phyloP scores from a whole-genome alignment of 306 rosid species.

The Myrica gale region DNA sequence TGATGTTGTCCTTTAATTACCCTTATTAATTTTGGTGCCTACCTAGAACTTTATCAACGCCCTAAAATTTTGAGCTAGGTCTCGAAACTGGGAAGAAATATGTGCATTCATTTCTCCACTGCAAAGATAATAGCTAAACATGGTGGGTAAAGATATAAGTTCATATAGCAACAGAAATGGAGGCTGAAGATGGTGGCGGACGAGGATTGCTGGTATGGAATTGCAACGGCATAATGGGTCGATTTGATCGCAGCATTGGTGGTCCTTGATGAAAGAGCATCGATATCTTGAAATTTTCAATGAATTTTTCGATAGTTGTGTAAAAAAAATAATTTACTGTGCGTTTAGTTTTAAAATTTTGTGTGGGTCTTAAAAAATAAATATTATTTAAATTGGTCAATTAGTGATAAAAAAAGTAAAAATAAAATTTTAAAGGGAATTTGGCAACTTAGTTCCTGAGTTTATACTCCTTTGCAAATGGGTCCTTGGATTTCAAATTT shows the following conservation, averaged over 20 bases:
- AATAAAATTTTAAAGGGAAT: no score
- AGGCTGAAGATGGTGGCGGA: background rate
- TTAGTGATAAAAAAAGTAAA: no score
- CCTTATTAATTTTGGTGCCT: background rate
- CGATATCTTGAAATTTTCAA: no score
- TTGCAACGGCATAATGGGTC: background rate
- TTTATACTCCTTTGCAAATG: no score
- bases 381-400: no score
- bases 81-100: background rate
- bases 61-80: background rate
- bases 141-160: background rate
- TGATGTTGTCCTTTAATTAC: background rate
- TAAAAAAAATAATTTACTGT: no score
- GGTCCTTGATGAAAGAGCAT: background rate
- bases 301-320: no score
- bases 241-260: background rate
- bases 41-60: background rate
- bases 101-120: background rate
- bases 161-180: background rate
- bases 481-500: no score
- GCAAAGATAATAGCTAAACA: background rate
- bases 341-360: no score
- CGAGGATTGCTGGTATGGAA: no score
- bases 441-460: no score
- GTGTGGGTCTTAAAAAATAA: no score